These are phyloP conservation scores for Fistulifera pelliculosa DNA, from an alignment of 108 stramenopile species.

Conservation along the genomic window DNA sequence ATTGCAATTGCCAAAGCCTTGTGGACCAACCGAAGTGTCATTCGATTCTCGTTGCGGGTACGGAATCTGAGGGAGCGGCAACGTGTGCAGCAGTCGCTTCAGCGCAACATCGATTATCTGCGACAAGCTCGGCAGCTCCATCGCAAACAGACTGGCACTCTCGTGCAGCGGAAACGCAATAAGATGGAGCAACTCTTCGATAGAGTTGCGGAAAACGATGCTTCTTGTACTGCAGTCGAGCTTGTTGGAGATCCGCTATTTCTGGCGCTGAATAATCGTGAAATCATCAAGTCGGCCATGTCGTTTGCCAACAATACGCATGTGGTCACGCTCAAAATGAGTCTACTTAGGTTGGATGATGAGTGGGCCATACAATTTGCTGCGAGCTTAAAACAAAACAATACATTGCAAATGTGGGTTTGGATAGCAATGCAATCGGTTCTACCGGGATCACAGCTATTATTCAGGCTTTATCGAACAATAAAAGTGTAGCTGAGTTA, in stretches of 20 bases:
- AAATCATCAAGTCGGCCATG: slow-evolving; percentile 23
- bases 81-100: slow-evolving; percentile 24
- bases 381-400: slow-evolving; percentile 11
- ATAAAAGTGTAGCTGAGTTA: slow-evolving; percentile 22
- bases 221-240: slow-evolving; percentile 15
- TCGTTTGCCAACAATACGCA: slow-evolving; percentile 25
- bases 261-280: slow-evolving; percentile 19
- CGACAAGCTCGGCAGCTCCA: slow-evolving; percentile 32
- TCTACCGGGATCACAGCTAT: slow-evolving; percentile 26
- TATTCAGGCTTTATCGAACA: slow-evolving; percentile 19
- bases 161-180: slow-evolving; percentile 22
- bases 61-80: slow-evolving; percentile 26
- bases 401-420: slow-evolving; percentile 19
- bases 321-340: slow-evolving; percentile 22
- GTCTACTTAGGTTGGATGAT: slow-evolving; percentile 27
- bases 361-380: slow-evolving; percentile 20
- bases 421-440: slow-evolving; percentile 29
- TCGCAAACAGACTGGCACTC: slow-evolving; percentile 18
- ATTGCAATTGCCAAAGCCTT: slow-evolving; percentile 23
- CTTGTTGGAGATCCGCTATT: slow-evolving; percentile 24
- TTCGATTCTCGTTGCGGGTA: slow-evolving; percentile 20
- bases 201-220: slow-evolving; percentile 22
- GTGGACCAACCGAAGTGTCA: slow-evolving; percentile 28
- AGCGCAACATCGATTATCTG: slow-evolving; percentile 28
- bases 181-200: slow-evolving; percentile 30